phyloP scores from a whole-genome alignment of 352 stramenopile genomes.

The Phytophthora sansomeana region DNA sequence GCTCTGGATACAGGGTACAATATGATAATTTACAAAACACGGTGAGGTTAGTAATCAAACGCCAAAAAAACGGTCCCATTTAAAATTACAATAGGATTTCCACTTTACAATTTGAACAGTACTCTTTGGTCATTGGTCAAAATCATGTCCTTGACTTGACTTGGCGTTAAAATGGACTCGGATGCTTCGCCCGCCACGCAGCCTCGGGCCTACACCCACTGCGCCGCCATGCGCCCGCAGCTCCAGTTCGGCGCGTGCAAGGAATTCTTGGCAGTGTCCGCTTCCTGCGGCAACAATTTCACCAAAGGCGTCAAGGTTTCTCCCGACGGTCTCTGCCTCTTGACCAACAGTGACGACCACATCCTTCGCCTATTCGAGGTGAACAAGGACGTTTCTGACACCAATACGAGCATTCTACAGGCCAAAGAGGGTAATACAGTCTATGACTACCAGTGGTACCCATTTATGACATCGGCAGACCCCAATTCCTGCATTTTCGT shows the following conservation, averaged over 20 bases:
- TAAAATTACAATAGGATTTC: too few relatives aligned
- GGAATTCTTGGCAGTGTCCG: constrained; percentile 36
- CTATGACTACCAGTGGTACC: constrained; percentile 92
- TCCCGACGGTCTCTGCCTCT: constrained; percentile 86
- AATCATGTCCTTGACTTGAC: too few relatives aligned
- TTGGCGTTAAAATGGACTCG: background rate
- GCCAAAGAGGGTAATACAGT: constrained; percentile 79
- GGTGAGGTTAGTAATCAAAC: too few relatives aligned
- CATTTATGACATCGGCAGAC: constrained; percentile 82
- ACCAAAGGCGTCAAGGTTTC: constrained; percentile 79
- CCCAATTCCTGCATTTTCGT: constrained; percentile 88
- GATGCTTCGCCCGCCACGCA: background rate
- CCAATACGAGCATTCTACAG: constrained; percentile 50
- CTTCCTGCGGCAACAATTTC: constrained; percentile 67
- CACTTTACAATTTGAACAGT: too few relatives aligned
- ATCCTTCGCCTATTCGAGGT: constrained; percentile 84
- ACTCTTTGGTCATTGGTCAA: too few relatives aligned
- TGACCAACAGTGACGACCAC: constrained; percentile 88
- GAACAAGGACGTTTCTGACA: constrained; percentile 8
- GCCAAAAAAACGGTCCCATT: too few relatives aligned
- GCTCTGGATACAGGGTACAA: too few relatives aligned
- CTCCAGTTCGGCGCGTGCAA: constrained; percentile 34
- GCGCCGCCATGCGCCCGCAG: constrained; percentile 20
- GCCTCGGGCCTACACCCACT: constrained; percentile 22
- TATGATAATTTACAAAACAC: too few relatives aligned